phyloP scores from a whole-genome alignment of 371 early-diverging fungal genomes.

The Lichtheimia ornata region DNA sequence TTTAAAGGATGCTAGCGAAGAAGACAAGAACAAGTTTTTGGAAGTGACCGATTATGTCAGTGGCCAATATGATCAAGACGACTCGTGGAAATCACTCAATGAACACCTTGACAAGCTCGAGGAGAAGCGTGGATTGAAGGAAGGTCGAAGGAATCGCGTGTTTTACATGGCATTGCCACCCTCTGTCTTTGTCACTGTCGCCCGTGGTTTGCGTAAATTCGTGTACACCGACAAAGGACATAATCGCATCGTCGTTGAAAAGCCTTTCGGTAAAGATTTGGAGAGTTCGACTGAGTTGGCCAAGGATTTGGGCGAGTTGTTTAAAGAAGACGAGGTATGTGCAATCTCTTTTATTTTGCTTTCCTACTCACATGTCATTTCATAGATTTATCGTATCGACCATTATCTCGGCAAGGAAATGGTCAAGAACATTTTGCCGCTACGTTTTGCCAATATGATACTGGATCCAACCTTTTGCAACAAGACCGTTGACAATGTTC shows the following conservation, averaged over 20 bases:
- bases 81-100: conserved; percentile 68
- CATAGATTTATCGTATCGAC: conserved; percentile 92
- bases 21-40: conserved; percentile 61
- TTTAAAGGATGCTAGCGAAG: conserved; percentile 56
- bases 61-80: conserved; percentile 90
- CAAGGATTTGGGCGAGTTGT: conserved; percentile 68
- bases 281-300: conserved; percentile 78
- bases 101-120: conserved; percentile 59
- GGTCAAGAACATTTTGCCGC: conserved; percentile 93
- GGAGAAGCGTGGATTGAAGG: conserved; percentile 31
- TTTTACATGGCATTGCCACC: conserved; percentile 99
- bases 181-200: conserved; percentile 87
- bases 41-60: conserved; percentile 53
- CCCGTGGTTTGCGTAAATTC: conserved; percentile 69
- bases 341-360: neutral
- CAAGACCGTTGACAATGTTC: conserved; percentile 87
- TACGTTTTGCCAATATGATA: conserved; percentile 93
- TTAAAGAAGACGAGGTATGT: conserved; percentile 82
- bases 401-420: conserved; percentile 99
- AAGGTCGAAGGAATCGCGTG: conserved; percentile 61
- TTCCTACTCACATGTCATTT: neutral
- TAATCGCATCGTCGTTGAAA: conserved; percentile 93
- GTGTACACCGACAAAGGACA: conserved; percentile 58
- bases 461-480: conserved; percentile 90
- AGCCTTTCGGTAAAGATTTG: conserved; percentile 97